A percentile compares a stretch with the other conserved stretches of the same genome.
Evolutionary conservation across 768 basidiomycete species (phyloP).

Genomic region (Tylopilus subfusipes): DNA sequence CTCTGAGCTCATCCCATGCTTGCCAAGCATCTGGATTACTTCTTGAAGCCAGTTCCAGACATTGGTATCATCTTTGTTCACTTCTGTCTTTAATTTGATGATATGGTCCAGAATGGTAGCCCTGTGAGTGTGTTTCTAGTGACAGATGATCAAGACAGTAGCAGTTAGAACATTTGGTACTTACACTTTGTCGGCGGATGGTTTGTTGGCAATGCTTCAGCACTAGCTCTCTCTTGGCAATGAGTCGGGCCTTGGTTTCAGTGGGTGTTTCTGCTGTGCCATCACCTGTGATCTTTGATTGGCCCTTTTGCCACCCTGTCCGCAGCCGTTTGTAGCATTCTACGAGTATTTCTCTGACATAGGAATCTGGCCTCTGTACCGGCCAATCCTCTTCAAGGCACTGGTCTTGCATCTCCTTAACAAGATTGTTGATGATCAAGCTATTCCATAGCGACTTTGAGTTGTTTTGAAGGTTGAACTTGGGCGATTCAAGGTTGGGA

Average conservation of each 20-base stretch:
- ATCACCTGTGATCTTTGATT: too few relatives aligned
- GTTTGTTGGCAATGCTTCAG: too few relatives aligned
- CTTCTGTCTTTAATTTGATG: background rate
- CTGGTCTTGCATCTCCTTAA: background rate
- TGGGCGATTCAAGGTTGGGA: background rate
- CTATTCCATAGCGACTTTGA: background rate
- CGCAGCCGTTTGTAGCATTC: background rate
- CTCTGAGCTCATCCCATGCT: too few relatives aligned
- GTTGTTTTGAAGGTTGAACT: background rate
- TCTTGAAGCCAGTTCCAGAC: background rate
- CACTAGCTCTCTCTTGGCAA: too few relatives aligned
- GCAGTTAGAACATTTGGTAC: background rate
- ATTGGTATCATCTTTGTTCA: background rate
- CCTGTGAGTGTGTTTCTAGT: background rate
- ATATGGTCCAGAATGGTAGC: background rate
- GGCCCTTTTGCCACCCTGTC: background rate
- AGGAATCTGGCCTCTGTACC: background rate
- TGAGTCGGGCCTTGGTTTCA: too few relatives aligned
- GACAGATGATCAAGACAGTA: background rate
- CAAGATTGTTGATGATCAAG: background rate
- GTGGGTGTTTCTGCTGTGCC: too few relatives aligned
- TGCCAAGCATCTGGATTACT: background rate
- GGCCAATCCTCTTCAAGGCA: background rate
- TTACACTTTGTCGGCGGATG: too few relatives aligned
- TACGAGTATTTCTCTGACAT: background rate